Conservation (phyloP, 139 green algal genomes). For the Volvox africanus region DNA sequence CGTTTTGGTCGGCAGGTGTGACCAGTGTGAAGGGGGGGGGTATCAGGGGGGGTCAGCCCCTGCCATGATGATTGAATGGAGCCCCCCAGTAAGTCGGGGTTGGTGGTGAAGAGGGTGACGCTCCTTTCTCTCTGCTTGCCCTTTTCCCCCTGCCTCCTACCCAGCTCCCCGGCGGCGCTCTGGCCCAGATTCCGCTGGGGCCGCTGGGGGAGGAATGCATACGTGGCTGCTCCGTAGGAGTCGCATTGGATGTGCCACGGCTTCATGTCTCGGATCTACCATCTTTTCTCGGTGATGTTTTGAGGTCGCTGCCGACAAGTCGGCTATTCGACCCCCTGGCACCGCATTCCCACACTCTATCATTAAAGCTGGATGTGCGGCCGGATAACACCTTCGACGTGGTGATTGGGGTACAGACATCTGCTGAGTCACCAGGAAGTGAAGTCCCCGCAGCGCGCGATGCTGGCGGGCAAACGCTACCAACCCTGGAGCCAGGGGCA, state of each 20-base stretch:
- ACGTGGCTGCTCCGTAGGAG: slow-evolving; percentile 47
- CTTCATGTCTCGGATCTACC: neutral
- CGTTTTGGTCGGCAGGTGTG: no score
- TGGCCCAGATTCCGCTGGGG: slow-evolving; percentile 11
- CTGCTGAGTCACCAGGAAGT: neutral
- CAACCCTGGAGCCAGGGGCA: slow-evolving; percentile 1
- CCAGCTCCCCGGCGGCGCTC: slow-evolving; percentile 39
- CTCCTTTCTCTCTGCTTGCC: no score
- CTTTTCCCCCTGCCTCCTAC: neutral
- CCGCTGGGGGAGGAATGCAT: slow-evolving; percentile 53
- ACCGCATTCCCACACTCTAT: slow-evolving; percentile 11
- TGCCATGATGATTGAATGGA: no score
- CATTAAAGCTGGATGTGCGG: neutral
- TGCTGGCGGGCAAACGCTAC: neutral
- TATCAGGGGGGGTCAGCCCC: no score
- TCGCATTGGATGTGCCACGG: slow-evolving; percentile 44
- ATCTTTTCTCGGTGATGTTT: no score
- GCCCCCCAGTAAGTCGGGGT: no score
- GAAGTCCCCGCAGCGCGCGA: neutral
- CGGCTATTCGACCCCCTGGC: slow-evolving; percentile 54
- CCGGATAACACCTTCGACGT: slow-evolving; percentile 20
- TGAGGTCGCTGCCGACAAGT: neutral
- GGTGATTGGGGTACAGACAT: neutral
- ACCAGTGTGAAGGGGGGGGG: no score
- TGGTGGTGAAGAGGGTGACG: no score